Evolutionary conservation across 2,329 filamentous ascomycete species (phyloP), one percentile per base, ranked within the genome.

Genomic region (Mycogone perniciosa): DNA sequence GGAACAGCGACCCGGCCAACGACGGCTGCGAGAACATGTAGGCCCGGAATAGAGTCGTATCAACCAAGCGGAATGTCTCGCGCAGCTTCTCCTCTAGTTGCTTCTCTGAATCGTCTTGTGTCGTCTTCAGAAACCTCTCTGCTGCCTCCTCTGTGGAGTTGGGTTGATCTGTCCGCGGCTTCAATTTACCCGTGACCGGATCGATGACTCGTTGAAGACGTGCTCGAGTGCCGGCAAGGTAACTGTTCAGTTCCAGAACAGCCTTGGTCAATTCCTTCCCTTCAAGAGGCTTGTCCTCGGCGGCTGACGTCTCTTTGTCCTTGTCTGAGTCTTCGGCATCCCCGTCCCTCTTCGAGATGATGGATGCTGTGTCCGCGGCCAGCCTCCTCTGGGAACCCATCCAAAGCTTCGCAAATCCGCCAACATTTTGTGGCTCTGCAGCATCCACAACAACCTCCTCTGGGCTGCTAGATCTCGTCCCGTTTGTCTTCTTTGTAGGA

Each of bases 1-100:
- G 89, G 72, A 99, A 97, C 0, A 99, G 78, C 0, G 91, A 89
- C 2, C 88, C 88, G 4, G 90, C 90, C 8, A 99, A 76, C 5
- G 86, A 83, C 4, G 93, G 92, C 6, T 84, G 85, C 4, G 87
- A 89, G 62, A 92, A 89, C 91, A 99, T 97, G 67, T 96, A 95
- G 0, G 89, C 87, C 11, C 92, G 83, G 73, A 99, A 97, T 0
- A 99, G 77, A 1, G 91, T 92, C 0, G 93, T 99, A 64, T 99
- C 93, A 6, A 97, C 89, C 2, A 96, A 73, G 45, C 81, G 85
- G 34, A 93, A 95, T 1, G 86, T 89, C 35, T 84, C 78, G 9
- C 84, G 79, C 2, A 97, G 76, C 56, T 86, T 84, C 44, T 81
- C 74, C 58, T 88, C 83, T 55, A 89, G 85, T 55, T 88, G 69